phyloP scores from a whole-genome alignment of 1,284 basidiomycete genomes.

The Tilletiaria anomala region DNA sequence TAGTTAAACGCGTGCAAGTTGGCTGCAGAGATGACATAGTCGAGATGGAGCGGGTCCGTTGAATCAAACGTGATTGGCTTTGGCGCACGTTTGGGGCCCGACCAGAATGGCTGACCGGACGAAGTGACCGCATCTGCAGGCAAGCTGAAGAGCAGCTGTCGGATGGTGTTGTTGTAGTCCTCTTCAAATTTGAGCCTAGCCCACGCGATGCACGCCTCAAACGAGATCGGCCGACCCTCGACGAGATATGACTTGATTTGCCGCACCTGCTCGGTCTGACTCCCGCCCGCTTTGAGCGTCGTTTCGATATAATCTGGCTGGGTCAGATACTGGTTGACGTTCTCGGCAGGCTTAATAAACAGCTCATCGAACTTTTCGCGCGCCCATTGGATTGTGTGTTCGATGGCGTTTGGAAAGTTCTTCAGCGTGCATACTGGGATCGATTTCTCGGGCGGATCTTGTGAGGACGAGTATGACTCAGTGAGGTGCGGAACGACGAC shows the following conservation, averaged over 20 bases:
- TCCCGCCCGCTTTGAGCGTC: constrained; percentile 50
- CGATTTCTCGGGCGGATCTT: constrained; percentile 98
- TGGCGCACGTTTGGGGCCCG: constrained; percentile 92
- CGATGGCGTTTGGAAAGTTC: constrained; percentile 96
- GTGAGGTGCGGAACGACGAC: constrained; percentile 89
- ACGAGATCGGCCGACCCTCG: constrained; percentile 77
- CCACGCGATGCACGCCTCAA: constrained; percentile 96
- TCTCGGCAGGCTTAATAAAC: constrained; percentile 85
- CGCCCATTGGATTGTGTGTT: constrained; percentile 94
- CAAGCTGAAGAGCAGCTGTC: constrained; percentile 80
- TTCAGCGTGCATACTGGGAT: constrained; percentile 96
- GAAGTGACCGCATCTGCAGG: constrained; percentile 81
- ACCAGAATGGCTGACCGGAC: constrained; percentile 63
- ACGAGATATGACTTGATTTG: constrained; percentile 62
- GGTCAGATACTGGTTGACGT: constrained; percentile 90
- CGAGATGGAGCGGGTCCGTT: constrained; percentile 67
- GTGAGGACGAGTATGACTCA: constrained; percentile 94
- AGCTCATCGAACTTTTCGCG: constrained; percentile 81
- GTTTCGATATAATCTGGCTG: constrained; percentile 91
- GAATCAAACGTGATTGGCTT: constrained; percentile 76
- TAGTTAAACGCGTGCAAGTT: constrained; percentile 98
- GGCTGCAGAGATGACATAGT: constrained; percentile 81
- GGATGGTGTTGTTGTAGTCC: constrained; percentile 85
- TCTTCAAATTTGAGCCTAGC: constrained; percentile 89
- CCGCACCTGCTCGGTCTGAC: constrained; percentile 12